phyloP scores from a whole-genome alignment of 352 stramenopile genomes.

The Paralagenidium karlingii region DNA sequence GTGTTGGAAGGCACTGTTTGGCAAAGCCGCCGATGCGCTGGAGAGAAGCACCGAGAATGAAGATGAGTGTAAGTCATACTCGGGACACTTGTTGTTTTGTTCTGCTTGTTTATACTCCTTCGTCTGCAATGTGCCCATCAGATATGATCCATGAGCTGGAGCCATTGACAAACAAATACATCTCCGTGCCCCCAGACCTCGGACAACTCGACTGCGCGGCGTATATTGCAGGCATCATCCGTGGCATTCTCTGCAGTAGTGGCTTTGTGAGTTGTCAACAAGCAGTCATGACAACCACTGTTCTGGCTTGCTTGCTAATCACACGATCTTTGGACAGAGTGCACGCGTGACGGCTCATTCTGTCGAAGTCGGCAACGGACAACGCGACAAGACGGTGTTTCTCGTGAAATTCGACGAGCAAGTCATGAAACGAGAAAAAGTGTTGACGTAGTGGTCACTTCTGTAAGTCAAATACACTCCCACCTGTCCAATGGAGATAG shows the following conservation, averaged over 20 bases:
- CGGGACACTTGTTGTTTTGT: not conserved
- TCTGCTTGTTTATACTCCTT: too few species aligned
- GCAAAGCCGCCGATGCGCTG: constrained; percentile 92
- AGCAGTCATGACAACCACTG: not conserved
- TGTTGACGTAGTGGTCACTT: constrained; percentile 63
- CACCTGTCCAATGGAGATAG: too few species aligned
- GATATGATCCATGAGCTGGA: constrained; percentile 95
- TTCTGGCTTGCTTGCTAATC: not conserved
- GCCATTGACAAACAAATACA: constrained; percentile 93
- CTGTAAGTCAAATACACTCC: too few species aligned
- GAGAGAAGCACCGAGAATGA: constrained; percentile 95
- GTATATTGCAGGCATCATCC: constrained; percentile 93
- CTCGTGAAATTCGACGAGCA: constrained; percentile 79
- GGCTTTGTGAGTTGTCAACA: too few species aligned
- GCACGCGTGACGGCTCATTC: constrained; percentile 65
- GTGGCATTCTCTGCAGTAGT: constrained; percentile 76
- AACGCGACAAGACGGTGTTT: constrained; percentile 76
- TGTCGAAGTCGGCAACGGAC: constrained; percentile 44
- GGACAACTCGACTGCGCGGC: constrained; percentile 93
- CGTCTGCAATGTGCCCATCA: constrained; percentile 1
- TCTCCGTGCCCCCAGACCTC: constrained; percentile 92
- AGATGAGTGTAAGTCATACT: constrained; percentile 91
- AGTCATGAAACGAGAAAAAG: constrained; percentile 63
- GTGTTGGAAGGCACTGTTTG: constrained; percentile 94
- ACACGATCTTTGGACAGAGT: constrained; percentile 3